Evolutionary conservation across 2,329 filamentous ascomycete genomes (phyloP).

Genomic region (Aureobasidium sp.): DNA sequence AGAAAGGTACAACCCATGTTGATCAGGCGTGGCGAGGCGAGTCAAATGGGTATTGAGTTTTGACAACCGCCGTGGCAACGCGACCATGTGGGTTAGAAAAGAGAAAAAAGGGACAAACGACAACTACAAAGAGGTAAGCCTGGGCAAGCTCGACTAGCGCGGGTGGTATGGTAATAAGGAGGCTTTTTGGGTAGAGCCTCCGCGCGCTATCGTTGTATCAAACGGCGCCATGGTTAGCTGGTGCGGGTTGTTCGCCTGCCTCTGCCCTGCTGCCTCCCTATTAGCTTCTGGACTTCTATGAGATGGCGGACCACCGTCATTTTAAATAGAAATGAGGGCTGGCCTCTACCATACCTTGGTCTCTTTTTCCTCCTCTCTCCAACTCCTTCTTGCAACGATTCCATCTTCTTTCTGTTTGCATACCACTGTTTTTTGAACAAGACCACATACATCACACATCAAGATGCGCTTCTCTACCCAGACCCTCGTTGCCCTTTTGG

Average conservation of each 20-base stretch:
- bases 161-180: background rate
- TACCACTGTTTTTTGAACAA: background rate
- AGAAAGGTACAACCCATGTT: background rate
- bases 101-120: slow-evolving; percentile 11
- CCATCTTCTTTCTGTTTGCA: background rate
- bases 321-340: background rate
- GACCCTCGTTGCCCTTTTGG: slow-evolving; percentile 38
- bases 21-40: background rate
- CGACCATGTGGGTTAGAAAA: background rate
- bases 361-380: background rate
- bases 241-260: slow-evolving; percentile 7
- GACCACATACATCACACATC: slow-evolving; percentile 17
- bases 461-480: slow-evolving; percentile 42
- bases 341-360: background rate
- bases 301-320: slow-evolving; percentile 1
- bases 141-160: slow-evolving; percentile 2
- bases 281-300: background rate
- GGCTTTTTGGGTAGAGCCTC: background rate
- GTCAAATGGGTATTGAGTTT: background rate
- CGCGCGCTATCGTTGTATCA: slow-evolving; percentile 10
- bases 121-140: background rate
- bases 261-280: slow-evolving; percentile 10
- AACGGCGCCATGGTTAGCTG: slow-evolving; percentile 11
- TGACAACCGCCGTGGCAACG: slow-evolving; percentile 3
- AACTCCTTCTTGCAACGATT: background rate